phyloP scores from a whole-genome alignment of 2,329 filamentous ascomycete genomes.

The Daldinia eschscholtzii region DNA sequence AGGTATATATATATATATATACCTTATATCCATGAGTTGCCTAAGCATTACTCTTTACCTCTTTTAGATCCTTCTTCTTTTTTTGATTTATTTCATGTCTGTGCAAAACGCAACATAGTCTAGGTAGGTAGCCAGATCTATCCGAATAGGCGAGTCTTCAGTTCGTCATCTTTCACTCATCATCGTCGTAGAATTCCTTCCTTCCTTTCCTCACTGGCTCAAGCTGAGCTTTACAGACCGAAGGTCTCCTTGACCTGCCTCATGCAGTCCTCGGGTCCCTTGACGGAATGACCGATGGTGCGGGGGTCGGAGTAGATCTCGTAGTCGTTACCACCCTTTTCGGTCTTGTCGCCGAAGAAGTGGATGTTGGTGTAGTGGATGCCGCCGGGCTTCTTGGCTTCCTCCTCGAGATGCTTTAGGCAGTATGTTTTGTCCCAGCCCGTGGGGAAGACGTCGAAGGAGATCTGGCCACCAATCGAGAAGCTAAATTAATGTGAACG shows the following conservation, averaged over 20 bases:
- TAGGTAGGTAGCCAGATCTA: constrained; percentile 10
- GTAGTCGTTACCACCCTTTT: constrained; percentile 91
- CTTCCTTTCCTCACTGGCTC: background rate
- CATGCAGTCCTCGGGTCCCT: constrained; percentile 84
- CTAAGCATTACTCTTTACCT: constrained; percentile 17
- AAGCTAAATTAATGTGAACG: constrained; percentile 65
- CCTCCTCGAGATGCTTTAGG: constrained; percentile 85
- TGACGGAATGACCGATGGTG: constrained; percentile 87
- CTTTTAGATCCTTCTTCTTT: background rate
- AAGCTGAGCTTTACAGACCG: constrained; percentile 62
- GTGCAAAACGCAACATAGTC: constrained; percentile 13
- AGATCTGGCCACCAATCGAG: constrained; percentile 97
- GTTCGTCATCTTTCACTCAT: constrained; percentile 2
- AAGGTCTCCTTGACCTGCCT: constrained; percentile 85
- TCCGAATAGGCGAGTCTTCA: background rate
- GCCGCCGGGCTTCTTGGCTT: constrained; percentile 76
- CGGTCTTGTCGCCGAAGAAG: constrained; percentile 98
- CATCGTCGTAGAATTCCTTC: background rate
- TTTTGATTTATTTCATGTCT: constrained; percentile 11
- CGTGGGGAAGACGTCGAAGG: constrained; percentile 95
- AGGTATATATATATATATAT: constrained; percentile 10
- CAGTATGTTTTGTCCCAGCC: constrained; percentile 99
- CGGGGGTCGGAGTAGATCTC: constrained; percentile 89
- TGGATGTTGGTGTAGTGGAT: constrained; percentile 88
- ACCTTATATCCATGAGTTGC: constrained; percentile 25